A percentile compares a stretch with the other conserved stretches of the same genome.
Conservation (phyloP, 108 stramenopile species). For the Nannochloropsis salina region DNA sequence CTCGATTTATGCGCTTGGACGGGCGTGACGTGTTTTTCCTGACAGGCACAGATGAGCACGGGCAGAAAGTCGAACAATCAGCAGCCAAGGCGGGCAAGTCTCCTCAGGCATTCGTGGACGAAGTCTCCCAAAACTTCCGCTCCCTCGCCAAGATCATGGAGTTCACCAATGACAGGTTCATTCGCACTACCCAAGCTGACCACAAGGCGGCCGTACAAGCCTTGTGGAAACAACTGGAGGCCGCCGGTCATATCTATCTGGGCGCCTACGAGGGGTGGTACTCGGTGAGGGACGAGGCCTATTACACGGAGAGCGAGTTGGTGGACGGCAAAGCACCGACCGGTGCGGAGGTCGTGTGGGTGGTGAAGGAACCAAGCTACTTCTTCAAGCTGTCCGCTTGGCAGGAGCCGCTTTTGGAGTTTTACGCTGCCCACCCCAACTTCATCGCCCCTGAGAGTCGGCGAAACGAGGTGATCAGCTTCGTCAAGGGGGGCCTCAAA, state of each 20-base stretch:
- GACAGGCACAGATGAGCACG: slow-evolving; percentile 66
- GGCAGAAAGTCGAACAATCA: slow-evolving; percentile 81
- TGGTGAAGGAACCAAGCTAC: slow-evolving; percentile 89
- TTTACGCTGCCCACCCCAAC: slow-evolving; percentile 71
- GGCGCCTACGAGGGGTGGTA: slow-evolving; percentile 96
- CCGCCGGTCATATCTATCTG: slow-evolving; percentile 77
- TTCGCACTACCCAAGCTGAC: slow-evolving; percentile 77
- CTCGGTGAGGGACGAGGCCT: slow-evolving; percentile 92
- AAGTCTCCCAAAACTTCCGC: slow-evolving; percentile 43
- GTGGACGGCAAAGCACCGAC: slow-evolving; percentile 87
- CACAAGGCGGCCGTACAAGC: slow-evolving; percentile 71
- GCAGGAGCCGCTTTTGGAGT: slow-evolving; percentile 68
- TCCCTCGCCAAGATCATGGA: slow-evolving; percentile 56
- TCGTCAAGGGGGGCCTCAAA: slow-evolving; percentile 71
- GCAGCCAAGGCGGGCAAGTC: slow-evolving; percentile 64
- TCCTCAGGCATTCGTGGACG: slow-evolving; percentile 74
- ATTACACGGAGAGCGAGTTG: slow-evolving; percentile 83
- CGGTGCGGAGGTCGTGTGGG: slow-evolving; percentile 84
- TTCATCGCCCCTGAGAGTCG: slow-evolving; percentile 80
- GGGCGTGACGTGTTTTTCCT: slow-evolving; percentile 56
- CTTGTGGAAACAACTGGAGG: slow-evolving; percentile 71
- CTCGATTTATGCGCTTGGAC: slow-evolving; percentile 83
- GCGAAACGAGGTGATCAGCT: slow-evolving; percentile 69
- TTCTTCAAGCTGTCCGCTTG: slow-evolving; percentile 84
- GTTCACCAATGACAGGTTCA: slow-evolving; percentile 74